Evolutionary conservation across 2,329 filamentous ascomycete genomes (phyloP), one percentile per base, ranked within the genome.

Genomic region (Fusarium sp.): DNA sequence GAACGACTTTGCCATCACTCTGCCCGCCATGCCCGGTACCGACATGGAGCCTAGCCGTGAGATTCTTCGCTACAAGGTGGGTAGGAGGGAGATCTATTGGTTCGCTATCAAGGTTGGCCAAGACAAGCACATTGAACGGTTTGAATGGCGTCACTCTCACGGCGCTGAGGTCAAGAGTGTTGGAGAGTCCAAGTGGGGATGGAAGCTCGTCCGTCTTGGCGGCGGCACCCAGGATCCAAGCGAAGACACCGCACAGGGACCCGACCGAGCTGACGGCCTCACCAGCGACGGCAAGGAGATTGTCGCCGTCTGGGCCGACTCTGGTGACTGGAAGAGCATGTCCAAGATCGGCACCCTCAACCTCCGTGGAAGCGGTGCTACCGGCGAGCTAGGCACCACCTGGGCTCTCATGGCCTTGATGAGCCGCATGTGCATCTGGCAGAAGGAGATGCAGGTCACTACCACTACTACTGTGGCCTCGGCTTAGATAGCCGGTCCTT

Each of bases 231-330:
- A 60, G 3, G 54, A 57, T 9, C 53, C 59, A 11, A 15, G 23
- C 9, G 36, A 51, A 13, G 51, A 34, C 12, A n/a, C n/a, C 6
- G 40, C 31, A 8, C 27, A 46, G 2, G 47, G 59, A 6, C 48
- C 37, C 3, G 51, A 66, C n/a, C 44, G 54, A 2, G 18, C 15
- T 6, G 56, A 71, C 18, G 61, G 52, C 9, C 63, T 65, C 55
- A 73, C 71, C 8, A 70, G 55, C 6, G 50, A 70, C 6, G 62
- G 71, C 3, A 68, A 68, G 40, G 65, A 73, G 51, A 54, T 71
- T 54, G 68, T 72, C 7, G 72, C 67, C 8, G 59, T 72, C 5
- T 70, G 59, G 59, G 39, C 55, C 2, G 48, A 60, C 7, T 37
- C 46, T 15, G 46, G 56, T 23, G 34, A 52, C 15, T 63, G 65